phyloP scores from a whole-genome alignment of 1,284 basidiomycete genomes.

The Tylopilus sp. region DNA sequence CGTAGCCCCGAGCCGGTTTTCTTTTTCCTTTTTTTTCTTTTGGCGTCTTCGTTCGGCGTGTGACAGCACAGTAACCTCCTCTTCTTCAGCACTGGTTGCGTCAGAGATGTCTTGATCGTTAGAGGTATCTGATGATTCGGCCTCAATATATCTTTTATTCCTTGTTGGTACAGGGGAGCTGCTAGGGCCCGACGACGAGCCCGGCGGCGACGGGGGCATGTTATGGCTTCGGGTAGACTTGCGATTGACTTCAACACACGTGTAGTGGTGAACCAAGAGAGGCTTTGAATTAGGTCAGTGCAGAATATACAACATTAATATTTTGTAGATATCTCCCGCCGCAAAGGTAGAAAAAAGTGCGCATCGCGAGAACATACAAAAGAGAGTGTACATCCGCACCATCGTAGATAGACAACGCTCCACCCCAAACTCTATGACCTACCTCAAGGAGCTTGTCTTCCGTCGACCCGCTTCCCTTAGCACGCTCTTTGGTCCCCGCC shows the following conservation, averaged over 20 bases:
- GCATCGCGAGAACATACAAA: conserved; percentile 1
- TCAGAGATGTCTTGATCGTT: conserved; percentile 5
- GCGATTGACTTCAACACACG: not conserved
- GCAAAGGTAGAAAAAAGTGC: not conserved
- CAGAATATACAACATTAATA: conserved; percentile 22
- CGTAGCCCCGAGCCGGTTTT: conserved; percentile 1
- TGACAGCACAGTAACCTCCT: conserved; percentile 47
- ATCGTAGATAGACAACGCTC: conserved; percentile 20
- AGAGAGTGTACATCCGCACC: conserved; percentile 3
- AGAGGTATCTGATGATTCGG: conserved; percentile 8
- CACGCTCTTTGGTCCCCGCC: conserved; percentile 64
- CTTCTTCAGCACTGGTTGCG: conserved; percentile 9
- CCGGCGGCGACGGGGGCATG: conserved; percentile 20
- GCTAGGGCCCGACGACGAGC: conserved; percentile 18
- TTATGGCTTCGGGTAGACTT: not conserved
- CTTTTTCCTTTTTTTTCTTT: conserved; percentile 49
- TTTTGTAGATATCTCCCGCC: conserved; percentile 24
- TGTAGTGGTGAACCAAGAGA: not conserved
- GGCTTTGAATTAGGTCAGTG: conserved; percentile 15
- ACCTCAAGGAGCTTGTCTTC: conserved; percentile 30
- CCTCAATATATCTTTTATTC: conserved; percentile 22
- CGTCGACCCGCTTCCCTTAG: conserved; percentile 49
- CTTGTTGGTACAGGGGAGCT: conserved; percentile 13
- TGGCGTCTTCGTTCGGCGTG: conserved; percentile 65
- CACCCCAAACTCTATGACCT: conserved; percentile 25